A percentile compares a stretch with the other conserved stretches of the same genome.
Conservation (phyloP, 2,329 filamentous ascomycete species). For the Arachnomyces sp. region DNA sequence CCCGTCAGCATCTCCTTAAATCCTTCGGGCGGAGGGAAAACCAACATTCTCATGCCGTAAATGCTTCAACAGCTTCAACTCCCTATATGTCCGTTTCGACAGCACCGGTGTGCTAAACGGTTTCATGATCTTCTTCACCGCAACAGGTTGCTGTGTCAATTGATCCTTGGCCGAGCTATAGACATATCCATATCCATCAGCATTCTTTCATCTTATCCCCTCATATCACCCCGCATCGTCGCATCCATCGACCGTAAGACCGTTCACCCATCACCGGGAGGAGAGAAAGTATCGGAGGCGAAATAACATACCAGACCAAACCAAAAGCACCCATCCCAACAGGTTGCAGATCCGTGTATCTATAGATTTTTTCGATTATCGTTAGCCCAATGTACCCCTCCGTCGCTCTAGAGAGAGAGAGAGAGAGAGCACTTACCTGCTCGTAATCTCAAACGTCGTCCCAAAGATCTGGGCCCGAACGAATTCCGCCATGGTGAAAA, state of each 20-base stretch:
- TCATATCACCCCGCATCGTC: constrained; percentile 29
- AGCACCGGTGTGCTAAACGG: constrained; percentile 98
- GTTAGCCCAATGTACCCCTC: constrained; percentile 1
- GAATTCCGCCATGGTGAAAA: constrained; percentile 86
- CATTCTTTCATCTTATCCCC: not conserved
- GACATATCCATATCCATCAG: constrained; percentile 14
- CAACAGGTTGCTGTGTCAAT: constrained; percentile 92
- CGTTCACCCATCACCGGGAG: constrained; percentile 55
- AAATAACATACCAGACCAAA: constrained; percentile 72
- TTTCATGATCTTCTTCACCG: constrained; percentile 99
- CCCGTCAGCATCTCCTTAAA: constrained; percentile 11
- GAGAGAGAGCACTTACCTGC: constrained; percentile 57
- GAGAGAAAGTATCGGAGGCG: constrained; percentile 11
- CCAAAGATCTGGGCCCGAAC: constrained; percentile 98
- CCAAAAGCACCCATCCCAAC: constrained; percentile 99
- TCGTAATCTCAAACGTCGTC: constrained; percentile 99
- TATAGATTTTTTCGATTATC: constrained; percentile 31
- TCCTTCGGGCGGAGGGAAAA: constrained; percentile 10
- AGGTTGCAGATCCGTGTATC: constrained; percentile 95
- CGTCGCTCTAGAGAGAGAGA: not conserved
- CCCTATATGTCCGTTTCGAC: constrained; percentile 94
- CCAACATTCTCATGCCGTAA: constrained; percentile 90
- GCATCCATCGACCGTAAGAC: constrained; percentile 78
- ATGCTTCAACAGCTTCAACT: constrained; percentile 95
- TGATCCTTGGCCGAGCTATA: constrained; percentile 91